A percentile compares a stretch with the other conserved stretches of the same genome.
Conservation (phyloP, 1,284 basidiomycete genomes). For the Ustilago sp. region DNA sequence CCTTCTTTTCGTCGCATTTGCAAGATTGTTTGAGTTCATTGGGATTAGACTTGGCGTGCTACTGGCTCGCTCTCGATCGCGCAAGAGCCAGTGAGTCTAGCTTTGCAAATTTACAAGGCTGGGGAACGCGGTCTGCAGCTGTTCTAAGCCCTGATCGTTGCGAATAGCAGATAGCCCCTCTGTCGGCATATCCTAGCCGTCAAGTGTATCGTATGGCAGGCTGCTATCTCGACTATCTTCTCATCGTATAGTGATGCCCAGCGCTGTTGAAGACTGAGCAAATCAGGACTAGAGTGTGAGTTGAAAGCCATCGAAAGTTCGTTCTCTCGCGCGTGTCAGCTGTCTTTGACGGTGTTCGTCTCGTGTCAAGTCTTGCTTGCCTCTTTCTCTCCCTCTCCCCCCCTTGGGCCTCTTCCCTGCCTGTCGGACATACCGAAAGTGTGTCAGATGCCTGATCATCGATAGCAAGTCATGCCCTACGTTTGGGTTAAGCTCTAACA, state of each 20-base stretch:
- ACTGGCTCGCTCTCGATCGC: slow-evolving; percentile 11
- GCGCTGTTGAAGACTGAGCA: not conserved
- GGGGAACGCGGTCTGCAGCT: not conserved
- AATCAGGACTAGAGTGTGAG: not conserved
- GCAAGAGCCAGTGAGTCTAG: slow-evolving; percentile 3
- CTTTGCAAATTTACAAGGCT: not conserved
- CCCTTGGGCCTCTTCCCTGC: not conserved
- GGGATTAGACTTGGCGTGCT: not conserved
- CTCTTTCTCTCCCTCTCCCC: not conserved
- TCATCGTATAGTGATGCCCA: not conserved
- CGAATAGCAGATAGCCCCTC: not conserved
- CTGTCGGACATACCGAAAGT: not conserved
- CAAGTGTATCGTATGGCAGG: not conserved
- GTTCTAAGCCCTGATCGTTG: not conserved
- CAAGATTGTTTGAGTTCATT: not conserved
- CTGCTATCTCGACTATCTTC: not conserved
- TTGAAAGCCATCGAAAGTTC: not conserved
- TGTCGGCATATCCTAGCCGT: not conserved
- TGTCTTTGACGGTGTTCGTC: not conserved
- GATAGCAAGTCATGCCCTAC: not conserved
- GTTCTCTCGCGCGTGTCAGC: slow-evolving; percentile 1
- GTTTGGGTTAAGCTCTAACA: not conserved
- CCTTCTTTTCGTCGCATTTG: not conserved
- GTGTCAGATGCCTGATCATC: not conserved
- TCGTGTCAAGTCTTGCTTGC: not conserved